Conservation (phyloP, 345 rosid species). For the Arabis hirsuta region DNA sequence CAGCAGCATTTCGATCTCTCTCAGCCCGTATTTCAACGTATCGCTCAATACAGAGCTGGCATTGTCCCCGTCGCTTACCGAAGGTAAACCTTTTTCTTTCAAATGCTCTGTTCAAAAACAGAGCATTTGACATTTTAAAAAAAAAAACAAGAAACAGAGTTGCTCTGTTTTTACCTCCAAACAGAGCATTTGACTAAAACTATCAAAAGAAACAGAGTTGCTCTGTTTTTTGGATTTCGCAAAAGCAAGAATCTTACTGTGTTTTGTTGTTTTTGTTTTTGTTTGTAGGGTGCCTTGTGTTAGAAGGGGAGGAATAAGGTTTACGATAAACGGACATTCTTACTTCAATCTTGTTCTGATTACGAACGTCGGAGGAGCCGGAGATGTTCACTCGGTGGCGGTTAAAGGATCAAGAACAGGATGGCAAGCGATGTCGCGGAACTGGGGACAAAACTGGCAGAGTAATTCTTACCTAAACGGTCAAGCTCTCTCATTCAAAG, state of each 20-base stretch:
- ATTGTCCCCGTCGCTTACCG: constrained; percentile 73
- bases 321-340: constrained; percentile 79
- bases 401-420: constrained; percentile 73
- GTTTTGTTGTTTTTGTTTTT: constrained; percentile 4
- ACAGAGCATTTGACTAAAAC: neutral
- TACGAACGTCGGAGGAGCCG: constrained; percentile 84
- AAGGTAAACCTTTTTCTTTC: constrained; percentile 46
- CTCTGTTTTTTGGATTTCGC: neutral
- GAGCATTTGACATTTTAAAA: neutral
- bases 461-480: constrained; percentile 71
- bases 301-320: constrained; percentile 74
- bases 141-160: constrained; percentile 11
- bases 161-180: constrained; percentile 24
- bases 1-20: constrained; percentile 79
- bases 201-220: neutral
- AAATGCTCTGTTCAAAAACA: neutral
- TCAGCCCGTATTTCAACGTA: constrained; percentile 81
- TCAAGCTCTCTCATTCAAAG: constrained; percentile 74
- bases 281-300: constrained; percentile 64
- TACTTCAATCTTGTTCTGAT: constrained; percentile 78
- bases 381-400: constrained; percentile 65
- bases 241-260: neutral
- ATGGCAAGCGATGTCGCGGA: constrained; percentile 80
- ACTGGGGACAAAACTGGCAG: constrained; percentile 94
- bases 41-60: constrained; percentile 82